Evolutionary conservation across 2,329 filamentous ascomycete genomes (phyloP).

Genomic region (Fusarium nurragi): DNA sequence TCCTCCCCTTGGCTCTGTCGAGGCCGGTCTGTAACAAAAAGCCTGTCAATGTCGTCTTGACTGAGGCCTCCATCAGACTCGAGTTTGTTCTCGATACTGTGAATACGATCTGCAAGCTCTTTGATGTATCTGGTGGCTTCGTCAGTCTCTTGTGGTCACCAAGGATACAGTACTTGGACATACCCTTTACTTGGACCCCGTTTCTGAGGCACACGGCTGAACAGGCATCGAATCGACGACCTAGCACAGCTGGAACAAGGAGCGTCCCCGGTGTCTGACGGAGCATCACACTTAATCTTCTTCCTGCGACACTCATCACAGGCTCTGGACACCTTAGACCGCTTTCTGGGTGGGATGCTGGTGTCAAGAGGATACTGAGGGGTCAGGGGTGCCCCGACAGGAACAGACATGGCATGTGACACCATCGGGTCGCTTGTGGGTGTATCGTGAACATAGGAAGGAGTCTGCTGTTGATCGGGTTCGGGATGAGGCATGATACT

Average conservation of each 20-base stretch:
- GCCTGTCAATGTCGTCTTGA: conserved; percentile 58
- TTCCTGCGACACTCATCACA: conserved; percentile 91
- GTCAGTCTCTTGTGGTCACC: conserved; percentile 7
- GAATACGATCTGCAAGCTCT: conserved; percentile 85
- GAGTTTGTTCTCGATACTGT: conserved; percentile 83
- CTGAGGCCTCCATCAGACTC: conserved; percentile 59
- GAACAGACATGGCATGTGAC: conserved; percentile 49
- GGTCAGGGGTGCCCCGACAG: conserved; percentile 51
- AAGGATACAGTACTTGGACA: conserved; percentile 20
- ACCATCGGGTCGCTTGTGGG: conserved; percentile 51
- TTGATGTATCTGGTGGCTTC: conserved; percentile 78
- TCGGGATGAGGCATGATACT: conserved; percentile 57
- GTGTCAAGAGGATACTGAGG: conserved; percentile 59
- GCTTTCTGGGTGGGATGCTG: conserved; percentile 74
- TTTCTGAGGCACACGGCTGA: conserved; percentile 89
- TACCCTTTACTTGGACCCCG: conserved; percentile 89
- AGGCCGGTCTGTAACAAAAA: conserved; percentile 50
- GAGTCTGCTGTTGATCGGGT: conserved; percentile 49
- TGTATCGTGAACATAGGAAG: conserved; percentile 52
- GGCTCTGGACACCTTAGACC: conserved; percentile 86
- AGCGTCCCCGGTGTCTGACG: conserved; percentile 75
- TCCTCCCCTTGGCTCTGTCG: conserved; percentile 49
- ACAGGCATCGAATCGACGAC: conserved; percentile 79
- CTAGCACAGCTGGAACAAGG: conserved; percentile 85
- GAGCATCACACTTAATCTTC: conserved; percentile 89